Evolutionary conservation across 495 filamentous ascomycete genomes (phyloP), one percentile per base, ranked within the genome.

Genomic region (Alectoria sarmentosa): DNA sequence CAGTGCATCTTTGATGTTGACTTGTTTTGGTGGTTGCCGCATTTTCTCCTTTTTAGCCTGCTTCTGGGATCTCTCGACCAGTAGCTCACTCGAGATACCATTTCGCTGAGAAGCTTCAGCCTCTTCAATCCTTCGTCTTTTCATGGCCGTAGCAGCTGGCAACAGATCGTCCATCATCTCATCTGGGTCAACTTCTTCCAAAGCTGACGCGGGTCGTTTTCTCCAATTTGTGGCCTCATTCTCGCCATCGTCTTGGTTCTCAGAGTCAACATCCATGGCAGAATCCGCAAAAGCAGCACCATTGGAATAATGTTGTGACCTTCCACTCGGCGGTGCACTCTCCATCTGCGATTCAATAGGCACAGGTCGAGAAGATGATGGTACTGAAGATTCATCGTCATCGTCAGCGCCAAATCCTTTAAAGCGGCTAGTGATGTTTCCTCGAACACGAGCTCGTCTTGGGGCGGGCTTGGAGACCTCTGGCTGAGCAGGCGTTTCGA

Each of bases 91-190:
- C 67, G 75, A 55, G 56, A 69, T 19, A 57, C 62, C 60, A 69
- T 73, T 66, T 58, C 62, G 58, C 70, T 75, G 54, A 67, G 73
- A 55, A 73, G 63, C 73, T 61, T 81, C 74, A 15, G 77, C 77
- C 23, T 78, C 75, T 30, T 79, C 83, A 48, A 86, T 75, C 9
- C 82, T 81, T 15, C 86, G 84, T 19, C 84, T 83, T 74, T 95
- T 95, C 70, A 90, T 80, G 21, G 86, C 86, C 23, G 84, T 81
- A 34, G 90, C 84, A 8, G 85, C 86, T 1, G 90, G 89, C 1
- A 91, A 82, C 28, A 95, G 79, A 21, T 76, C 74, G 14, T 89
- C 82, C 65, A 91, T 78, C 14, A 86, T 62, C 26, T 87, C 82
- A 49, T 83, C 78, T 34, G 80, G 77, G 7, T 79, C 72, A 32